Conservation (phyloP, 371 early-diverging fungal species). For the Blyttiomyces sp. region DNA sequence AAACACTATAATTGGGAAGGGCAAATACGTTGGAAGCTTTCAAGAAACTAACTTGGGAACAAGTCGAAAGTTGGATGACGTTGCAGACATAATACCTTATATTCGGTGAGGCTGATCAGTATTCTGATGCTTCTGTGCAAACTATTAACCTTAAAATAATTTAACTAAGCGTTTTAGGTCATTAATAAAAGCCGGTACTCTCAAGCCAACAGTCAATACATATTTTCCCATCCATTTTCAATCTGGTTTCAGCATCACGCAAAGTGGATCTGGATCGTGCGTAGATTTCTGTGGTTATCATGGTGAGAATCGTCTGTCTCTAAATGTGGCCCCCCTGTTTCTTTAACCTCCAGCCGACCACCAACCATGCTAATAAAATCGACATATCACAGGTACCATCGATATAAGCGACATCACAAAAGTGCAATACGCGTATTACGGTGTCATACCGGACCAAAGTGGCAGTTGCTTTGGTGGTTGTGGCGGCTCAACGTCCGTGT, state of each 20-base stretch:
- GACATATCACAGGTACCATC: constrained; percentile 21
- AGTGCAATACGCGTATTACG: constrained; percentile 19
- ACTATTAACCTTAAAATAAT: neutral
- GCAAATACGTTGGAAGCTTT: no score
- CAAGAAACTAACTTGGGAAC: neutral
- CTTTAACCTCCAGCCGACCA: neutral
- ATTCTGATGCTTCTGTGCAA: neutral
- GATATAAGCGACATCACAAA: neutral
- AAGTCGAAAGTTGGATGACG: neutral
- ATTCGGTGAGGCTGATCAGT: neutral
- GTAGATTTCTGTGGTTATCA: constrained; percentile 19
- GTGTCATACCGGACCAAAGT: constrained; percentile 24
- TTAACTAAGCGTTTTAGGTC: neutral
- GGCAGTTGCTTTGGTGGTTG: constrained; percentile 10
- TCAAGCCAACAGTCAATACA: constrained; percentile 10
- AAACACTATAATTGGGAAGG: neutral
- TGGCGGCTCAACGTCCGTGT: neutral
- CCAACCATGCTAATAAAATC: no score
- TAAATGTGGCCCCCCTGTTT: neutral
- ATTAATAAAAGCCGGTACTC: constrained; percentile 1
- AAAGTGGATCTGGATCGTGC: constrained; percentile 13
- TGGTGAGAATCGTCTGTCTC: neutral
- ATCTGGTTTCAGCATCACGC: constrained; percentile 7
- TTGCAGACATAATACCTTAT: neutral
- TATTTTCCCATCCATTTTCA: constrained; percentile 30